These are phyloP conservation scores for Xylaria multiplex DNA, from an alignment of 2,329 filamentous ascomycete genomes.

Conservation along the genomic window DNA sequence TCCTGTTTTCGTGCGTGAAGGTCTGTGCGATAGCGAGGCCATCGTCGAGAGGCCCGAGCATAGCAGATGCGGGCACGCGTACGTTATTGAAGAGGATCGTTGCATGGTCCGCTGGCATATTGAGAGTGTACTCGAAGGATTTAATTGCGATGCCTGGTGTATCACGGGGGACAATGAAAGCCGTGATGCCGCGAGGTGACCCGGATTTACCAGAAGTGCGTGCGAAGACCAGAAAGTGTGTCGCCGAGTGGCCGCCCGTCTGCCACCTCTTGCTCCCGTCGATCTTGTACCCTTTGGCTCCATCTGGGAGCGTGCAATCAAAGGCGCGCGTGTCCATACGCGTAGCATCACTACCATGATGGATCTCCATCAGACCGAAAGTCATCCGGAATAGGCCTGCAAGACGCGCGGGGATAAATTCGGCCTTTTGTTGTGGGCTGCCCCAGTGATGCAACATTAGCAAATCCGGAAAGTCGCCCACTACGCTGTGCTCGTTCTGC, in stretches of 20 bases:
- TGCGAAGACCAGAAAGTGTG: constrained; percentile 71
- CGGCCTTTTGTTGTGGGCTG: constrained; percentile 61
- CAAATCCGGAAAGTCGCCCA: constrained; percentile 71
- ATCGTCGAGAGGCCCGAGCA: constrained; percentile 63
- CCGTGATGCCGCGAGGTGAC: constrained; percentile 66
- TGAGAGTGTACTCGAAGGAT: constrained; percentile 72
- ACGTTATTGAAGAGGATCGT: constrained; percentile 67
- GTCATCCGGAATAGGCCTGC: constrained; percentile 65
- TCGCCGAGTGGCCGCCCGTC: constrained; percentile 69
- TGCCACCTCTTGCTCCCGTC: constrained; percentile 73
- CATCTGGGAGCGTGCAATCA: constrained; percentile 54
- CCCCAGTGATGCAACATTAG: constrained; percentile 72
- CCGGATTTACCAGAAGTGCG: constrained; percentile 65
- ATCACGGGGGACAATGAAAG: constrained; percentile 66
- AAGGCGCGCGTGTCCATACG: constrained; percentile 67
- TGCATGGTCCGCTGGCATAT: constrained; percentile 74
- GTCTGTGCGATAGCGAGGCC: constrained; percentile 71
- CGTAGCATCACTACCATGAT: constrained; percentile 71
- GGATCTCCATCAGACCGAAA: constrained; percentile 70
- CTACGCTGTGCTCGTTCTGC: constrained; percentile 70
- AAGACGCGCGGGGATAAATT: constrained; percentile 63
- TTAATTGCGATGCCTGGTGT: constrained; percentile 63
- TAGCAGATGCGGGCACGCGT: constrained; percentile 62
- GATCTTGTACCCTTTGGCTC: constrained; percentile 61
- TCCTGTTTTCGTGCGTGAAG: constrained; percentile 73